Conservation (phyloP, 176 grass and related monocot species). For the barley (Hordeum vulgare) region DNA sequence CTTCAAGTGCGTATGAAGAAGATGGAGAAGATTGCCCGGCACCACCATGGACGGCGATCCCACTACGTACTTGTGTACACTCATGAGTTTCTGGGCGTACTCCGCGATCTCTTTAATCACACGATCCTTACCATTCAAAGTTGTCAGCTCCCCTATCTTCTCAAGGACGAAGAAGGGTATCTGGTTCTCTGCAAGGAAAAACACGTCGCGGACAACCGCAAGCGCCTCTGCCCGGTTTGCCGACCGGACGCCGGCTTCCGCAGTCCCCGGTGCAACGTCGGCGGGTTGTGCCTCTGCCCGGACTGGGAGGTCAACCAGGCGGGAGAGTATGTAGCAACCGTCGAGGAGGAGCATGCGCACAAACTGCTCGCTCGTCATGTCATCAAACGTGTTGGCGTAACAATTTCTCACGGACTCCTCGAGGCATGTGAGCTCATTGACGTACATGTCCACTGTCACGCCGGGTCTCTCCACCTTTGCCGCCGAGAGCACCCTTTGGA, state of each 20-base stretch:
- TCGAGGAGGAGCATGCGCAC: constrained; percentile 26
- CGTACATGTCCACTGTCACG: neutral
- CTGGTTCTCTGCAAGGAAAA: constrained; percentile 26
- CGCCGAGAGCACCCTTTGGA: neutral
- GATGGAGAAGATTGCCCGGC: constrained; percentile 11
- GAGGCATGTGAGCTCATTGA: neutral
- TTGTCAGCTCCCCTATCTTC: neutral
- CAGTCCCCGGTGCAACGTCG: neutral
- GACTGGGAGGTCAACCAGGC: neutral
- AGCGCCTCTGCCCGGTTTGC: neutral
- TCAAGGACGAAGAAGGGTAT: constrained; percentile 17
- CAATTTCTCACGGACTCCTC: neutral
- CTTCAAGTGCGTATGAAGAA: constrained; percentile 22
- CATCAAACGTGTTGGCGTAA: neutral
- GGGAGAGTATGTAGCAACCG: neutral
- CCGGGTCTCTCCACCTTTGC: neutral
- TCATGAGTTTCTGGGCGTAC: neutral
- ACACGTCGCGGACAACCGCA: neutral
- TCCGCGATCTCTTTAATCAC: neutral
- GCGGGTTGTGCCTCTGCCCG: no score
- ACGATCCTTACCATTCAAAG: neutral
- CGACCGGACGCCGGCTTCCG: neutral
- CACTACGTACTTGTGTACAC: neutral
- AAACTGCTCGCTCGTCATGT: neutral
- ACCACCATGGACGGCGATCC: neutral